A percentile compares a stretch with the other conserved stretches of the same genome.
phyloP scores from a whole-genome alignment of 2,329 filamentous ascomycete genomes.

The Nothomitra cinnamomea region DNA sequence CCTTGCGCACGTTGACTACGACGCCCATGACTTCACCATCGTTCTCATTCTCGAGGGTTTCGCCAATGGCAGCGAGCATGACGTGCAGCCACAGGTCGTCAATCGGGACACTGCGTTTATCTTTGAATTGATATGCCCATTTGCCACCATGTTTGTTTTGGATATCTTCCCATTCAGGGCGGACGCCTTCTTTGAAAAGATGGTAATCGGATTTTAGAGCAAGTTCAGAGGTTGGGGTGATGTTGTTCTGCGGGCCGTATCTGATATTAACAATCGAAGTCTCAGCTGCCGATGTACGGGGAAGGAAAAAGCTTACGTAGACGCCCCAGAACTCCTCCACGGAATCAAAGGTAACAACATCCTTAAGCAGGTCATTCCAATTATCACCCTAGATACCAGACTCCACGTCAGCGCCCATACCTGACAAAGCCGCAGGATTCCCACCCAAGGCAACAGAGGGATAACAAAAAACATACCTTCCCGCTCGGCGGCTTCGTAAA shows the following conservation, averaged over 20 bases:
- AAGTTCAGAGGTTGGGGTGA: constrained; percentile 86
- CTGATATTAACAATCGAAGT: constrained; percentile 6
- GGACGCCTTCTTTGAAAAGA: constrained; percentile 93
- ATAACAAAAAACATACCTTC: constrained; percentile 44
- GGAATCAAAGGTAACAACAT: constrained; percentile 96
- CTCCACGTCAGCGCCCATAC: not conserved
- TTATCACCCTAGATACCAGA: constrained; percentile 57
- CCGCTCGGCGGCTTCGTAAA: constrained; percentile 96
- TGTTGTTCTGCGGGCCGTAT: constrained; percentile 63
- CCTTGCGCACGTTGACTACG: constrained; percentile 96
- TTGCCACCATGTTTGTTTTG: constrained; percentile 99
- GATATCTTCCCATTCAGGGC: constrained; percentile 94
- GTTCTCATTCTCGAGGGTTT: constrained; percentile 86
- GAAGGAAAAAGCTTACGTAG: constrained; percentile 50
- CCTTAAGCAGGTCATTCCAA: constrained; percentile 96
- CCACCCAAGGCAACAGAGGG: not conserved
- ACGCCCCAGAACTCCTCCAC: constrained; percentile 99
- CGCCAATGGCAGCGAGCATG: constrained; percentile 90
- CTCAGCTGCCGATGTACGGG: constrained; percentile 9
- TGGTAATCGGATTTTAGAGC: constrained; percentile 98
- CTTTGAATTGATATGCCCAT: constrained; percentile 97
- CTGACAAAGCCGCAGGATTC: not conserved
- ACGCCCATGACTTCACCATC: constrained; percentile 93
- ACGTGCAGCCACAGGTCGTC: constrained; percentile 94
- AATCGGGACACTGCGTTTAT: constrained; percentile 80